A percentile compares a stretch with the other conserved stretches of the same genome.
These are phyloP conservation scores for Salmacisia buchloeana DNA, from an alignment of 1,284 basidiomycete species.

Conservation along the genomic window DNA sequence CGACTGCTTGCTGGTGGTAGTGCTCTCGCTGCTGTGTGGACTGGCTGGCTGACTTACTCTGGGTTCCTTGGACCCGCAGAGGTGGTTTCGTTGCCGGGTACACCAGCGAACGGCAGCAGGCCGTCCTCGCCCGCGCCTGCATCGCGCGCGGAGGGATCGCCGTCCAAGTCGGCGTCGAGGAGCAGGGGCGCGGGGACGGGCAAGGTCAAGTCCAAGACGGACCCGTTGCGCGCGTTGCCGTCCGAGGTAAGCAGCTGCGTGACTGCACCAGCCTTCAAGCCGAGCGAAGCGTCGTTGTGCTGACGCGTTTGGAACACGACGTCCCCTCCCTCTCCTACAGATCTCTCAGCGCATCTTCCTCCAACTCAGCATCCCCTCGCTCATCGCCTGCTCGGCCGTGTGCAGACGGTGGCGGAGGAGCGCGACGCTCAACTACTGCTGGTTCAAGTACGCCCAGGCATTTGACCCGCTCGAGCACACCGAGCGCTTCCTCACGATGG, in stretches of 20 bases:
- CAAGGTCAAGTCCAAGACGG: conserved; percentile 25
- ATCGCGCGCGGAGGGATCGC: neutral
- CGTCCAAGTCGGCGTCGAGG: neutral
- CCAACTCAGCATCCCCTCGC: conserved; percentile 26
- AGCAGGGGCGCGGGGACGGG: neutral
- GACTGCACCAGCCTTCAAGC: too few species aligned
- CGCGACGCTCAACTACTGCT: conserved; percentile 45
- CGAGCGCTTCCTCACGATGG: neutral
- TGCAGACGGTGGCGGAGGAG: conserved; percentile 33
- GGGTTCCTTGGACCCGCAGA: neutral
- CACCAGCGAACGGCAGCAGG: neutral
- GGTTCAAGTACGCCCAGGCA: conserved; percentile 28
- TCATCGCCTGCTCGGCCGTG: conserved; percentile 32
- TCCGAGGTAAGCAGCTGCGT: conserved; percentile 27
- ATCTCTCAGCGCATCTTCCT: conserved; percentile 46
- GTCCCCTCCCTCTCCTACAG: conserved; percentile 10
- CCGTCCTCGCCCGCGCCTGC: neutral
- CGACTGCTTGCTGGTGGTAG: too few species aligned
- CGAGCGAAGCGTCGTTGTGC: too few species aligned
- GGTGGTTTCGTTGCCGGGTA: neutral
- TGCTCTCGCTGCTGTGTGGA: too few species aligned
- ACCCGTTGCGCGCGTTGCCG: conserved; percentile 31
- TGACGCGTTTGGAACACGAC: too few species aligned
- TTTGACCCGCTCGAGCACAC: neutral
- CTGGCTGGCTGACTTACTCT: too few species aligned